Conservation (phyloP, 768 basidiomycete genomes). For the Agrocybe praecox region DNA sequence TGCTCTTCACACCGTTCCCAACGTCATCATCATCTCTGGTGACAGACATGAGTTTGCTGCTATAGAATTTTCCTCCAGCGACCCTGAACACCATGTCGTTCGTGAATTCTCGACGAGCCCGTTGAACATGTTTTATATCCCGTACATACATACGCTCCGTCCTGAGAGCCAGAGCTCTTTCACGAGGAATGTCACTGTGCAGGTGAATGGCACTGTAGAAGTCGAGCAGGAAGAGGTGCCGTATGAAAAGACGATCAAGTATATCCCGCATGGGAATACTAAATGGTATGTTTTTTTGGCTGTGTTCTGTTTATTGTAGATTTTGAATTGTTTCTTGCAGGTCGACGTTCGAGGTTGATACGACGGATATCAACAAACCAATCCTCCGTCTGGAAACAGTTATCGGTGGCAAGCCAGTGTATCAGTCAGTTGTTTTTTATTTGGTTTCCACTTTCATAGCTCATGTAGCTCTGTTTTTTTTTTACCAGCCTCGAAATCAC, state of each 20-base stretch:
- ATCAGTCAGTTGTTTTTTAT: slow-evolving; percentile 41
- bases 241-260: slow-evolving; percentile 55
- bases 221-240: slow-evolving; percentile 41
- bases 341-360: slow-evolving; percentile 74
- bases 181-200: slow-evolving; percentile 22
- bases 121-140: slow-evolving; percentile 70
- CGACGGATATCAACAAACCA: slow-evolving; percentile 51
- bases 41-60: slow-evolving; percentile 83
- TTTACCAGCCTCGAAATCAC: slow-evolving; percentile 52
- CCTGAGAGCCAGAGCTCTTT: slow-evolving; percentile 46
- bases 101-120: slow-evolving; percentile 73
- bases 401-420: slow-evolving; percentile 58
- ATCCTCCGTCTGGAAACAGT: slow-evolving; percentile 56
- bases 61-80: slow-evolving; percentile 54
- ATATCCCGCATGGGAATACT: slow-evolving; percentile 64
- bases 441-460: neutral
- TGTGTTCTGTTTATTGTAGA: neutral
- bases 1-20: slow-evolving; percentile 65
- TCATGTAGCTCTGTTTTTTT: no score
- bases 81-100: slow-evolving; percentile 40
- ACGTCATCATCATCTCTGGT: slow-evolving; percentile 70
- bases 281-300: slow-evolving; percentile 52
- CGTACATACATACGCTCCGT: slow-evolving; percentile 55
- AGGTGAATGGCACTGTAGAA: slow-evolving; percentile 16
- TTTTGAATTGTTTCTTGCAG: slow-evolving; percentile 28